A percentile compares a stretch with the other conserved stretches of the same genome.
These are phyloP conservation scores for Eutrema japonicum DNA, from an alignment of 345 rosid genomes.

Conservation along the genomic window DNA sequence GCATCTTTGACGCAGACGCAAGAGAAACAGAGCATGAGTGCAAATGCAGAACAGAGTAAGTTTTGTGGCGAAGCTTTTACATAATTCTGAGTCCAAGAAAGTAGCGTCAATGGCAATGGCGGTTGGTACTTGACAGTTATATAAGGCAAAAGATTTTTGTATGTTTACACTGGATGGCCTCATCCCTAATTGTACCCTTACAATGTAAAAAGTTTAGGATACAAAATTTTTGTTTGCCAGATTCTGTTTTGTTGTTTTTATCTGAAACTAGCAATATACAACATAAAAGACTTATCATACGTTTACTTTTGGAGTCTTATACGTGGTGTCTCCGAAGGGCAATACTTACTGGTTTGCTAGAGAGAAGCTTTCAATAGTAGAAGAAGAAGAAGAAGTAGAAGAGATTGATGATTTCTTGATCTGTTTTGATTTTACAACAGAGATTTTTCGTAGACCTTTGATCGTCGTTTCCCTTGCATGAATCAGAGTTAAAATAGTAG, in stretches of 20 bases:
- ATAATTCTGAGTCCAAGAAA: conserved; percentile 19
- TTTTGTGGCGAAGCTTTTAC: conserved; percentile 18
- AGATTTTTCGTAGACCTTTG: no score
- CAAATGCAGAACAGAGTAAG: conserved; percentile 25
- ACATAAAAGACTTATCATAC: background rate
- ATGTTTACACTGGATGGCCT: conserved; percentile 7
- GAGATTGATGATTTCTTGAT: no score
- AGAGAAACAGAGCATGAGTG: conserved; percentile 20
- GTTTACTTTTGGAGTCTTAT: background rate
- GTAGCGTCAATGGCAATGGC: conserved; percentile 15
- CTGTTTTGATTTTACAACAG: no score
- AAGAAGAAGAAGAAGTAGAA: no score
- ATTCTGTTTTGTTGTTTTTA: background rate
- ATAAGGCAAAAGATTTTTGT: conserved; percentile 1
- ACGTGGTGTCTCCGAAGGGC: no score
- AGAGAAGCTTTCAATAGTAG: no score
- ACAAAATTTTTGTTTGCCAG: background rate
- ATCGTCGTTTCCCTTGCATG: no score
- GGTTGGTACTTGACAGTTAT: conserved; percentile 22
- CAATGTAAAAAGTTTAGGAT: conserved; percentile 6
- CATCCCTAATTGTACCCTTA: conserved; percentile 9
- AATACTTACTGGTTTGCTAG: no score
- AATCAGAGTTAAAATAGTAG: no score
- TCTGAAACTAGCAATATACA: background rate
- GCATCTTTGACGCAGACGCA: conserved; percentile 14